These are phyloP conservation scores for Pseudocercospora vitis DNA, from an alignment of 2,329 filamentous ascomycete species.

Conservation along the genomic window DNA sequence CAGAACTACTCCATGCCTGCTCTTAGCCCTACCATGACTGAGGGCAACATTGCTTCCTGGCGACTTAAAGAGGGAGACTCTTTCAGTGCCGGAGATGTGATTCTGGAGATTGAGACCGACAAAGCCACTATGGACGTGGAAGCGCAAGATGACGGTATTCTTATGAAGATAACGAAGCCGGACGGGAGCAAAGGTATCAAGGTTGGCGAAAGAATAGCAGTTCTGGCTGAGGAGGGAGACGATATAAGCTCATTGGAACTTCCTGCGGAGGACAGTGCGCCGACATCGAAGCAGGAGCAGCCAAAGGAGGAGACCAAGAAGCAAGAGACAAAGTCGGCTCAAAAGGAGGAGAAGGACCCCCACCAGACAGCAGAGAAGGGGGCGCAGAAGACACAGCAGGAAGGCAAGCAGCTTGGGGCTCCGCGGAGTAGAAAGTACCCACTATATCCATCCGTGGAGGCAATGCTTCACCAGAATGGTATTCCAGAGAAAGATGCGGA, in stretches of 20 bases:
- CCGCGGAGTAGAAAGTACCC: slow-evolving; percentile 68
- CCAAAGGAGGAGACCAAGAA: slow-evolving; percentile 20
- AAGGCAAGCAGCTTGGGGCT: slow-evolving; percentile 41
- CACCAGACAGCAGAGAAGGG: slow-evolving; percentile 15
- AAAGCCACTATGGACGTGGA: slow-evolving; percentile 95
- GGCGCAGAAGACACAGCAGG: slow-evolving; percentile 13
- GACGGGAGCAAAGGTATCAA: slow-evolving; percentile 75
- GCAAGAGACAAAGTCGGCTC: slow-evolving; percentile 17
- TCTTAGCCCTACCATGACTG: slow-evolving; percentile 89
- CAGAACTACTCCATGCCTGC: slow-evolving; percentile 91
- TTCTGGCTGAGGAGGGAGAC: slow-evolving; percentile 78
- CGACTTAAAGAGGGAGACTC: slow-evolving; percentile 83
- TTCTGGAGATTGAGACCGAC: slow-evolving; percentile 90
- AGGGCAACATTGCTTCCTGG: slow-evolving; percentile 84
- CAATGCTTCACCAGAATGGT: slow-evolving; percentile 76
- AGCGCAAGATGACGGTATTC: slow-evolving; percentile 82
- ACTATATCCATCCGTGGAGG: slow-evolving; percentile 77
- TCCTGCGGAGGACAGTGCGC: slow-evolving; percentile 61
- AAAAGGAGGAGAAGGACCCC: slow-evolving; percentile 13
- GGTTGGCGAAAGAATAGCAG: slow-evolving; percentile 78
- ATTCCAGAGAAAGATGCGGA: slow-evolving; percentile 72
- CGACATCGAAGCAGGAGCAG: slow-evolving; percentile 17
- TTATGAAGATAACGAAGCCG: slow-evolving; percentile 76
- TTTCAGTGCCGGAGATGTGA: slow-evolving; percentile 78
- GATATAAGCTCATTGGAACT: slow-evolving; percentile 73